Evolutionary conservation across 116 monocot genomes (phyloP), one percentile per base, ranked within the genome.

Genomic region (Zostera marina): DNA sequence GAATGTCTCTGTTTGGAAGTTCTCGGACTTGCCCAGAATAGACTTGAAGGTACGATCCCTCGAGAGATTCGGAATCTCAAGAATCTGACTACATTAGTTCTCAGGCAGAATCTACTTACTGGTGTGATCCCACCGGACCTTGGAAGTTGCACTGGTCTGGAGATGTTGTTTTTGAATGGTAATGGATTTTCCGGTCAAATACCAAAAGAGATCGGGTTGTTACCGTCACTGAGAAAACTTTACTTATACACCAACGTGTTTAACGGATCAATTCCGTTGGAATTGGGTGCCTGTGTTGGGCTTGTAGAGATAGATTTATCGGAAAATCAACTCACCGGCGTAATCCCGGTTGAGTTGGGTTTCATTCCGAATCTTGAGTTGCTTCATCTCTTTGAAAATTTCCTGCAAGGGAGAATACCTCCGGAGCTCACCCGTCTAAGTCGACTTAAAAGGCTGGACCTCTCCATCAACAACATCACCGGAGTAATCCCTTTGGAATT

Each of bases 381-480:
- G 62, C 78, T 90, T 39, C 58, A 90, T 76, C 76, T 90, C 23
- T 90, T 84, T 26, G 90, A 90, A 48, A 90, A 90, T 53, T 66
- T 58, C 5, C 65, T 90, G 15, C 71, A 76, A 47, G 84, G 90
- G 10, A 69, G 62, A 25, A 90, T 90, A 23, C 90, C 90, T 2
- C 65, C 26, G 4, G 84, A 90, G 70, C 73, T 90, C 11, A 72
- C 76, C 58, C 63, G 44, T 24, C 66, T 90, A 60, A 74, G 57
- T 41, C 41, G 42, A 17, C 52, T 90, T 8, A 53, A 59, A 56
- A 84, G 22, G 52, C 76, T 90, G 42, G 90, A 90, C 58, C 63
- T 90, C 17, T 90, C 90, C 0, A 79, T 84, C 42, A 90, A 90
- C 59, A 81, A 81, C 47, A 38, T 90, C 15, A 81, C 79, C 16